These are phyloP conservation scores for Apiotrichum porosum DNA, from an alignment of 1,284 basidiomycete genomes.

Conservation along the genomic window DNA sequence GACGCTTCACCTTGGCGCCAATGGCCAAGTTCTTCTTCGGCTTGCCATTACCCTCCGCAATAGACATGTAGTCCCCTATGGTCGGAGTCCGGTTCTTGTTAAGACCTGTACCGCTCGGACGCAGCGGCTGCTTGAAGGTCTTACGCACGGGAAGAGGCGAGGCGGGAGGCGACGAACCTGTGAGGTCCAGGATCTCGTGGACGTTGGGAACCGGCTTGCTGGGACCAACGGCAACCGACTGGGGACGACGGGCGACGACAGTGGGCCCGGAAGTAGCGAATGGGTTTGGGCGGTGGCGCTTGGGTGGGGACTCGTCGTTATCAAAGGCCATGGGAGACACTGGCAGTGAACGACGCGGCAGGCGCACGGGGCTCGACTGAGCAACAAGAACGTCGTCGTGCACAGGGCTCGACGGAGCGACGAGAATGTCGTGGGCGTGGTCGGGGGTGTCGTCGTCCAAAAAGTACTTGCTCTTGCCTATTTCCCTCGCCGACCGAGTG, in stretches of 20 bases:
- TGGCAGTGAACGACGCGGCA: no score
- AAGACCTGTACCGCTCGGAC: neutral
- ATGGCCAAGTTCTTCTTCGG: constrained; percentile 24
- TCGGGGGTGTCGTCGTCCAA: no score
- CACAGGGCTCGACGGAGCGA: neutral
- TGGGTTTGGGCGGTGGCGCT: no score
- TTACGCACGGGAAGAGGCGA: neutral
- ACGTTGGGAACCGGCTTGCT: neutral
- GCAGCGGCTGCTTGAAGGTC: neutral
- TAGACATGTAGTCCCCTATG: constrained; percentile 3
- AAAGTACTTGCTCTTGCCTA: constrained; percentile 18
- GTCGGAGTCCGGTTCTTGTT: neutral
- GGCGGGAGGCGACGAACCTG: neutral
- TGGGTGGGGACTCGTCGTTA: neutral
- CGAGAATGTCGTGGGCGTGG: neutral
- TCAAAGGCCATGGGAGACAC: no score
- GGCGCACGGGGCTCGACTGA: no score
- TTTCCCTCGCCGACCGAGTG: neutral
- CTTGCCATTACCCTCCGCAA: constrained; percentile 30
- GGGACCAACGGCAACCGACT: neutral
- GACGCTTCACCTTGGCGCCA: constrained; percentile 24
- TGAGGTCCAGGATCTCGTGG: constrained; percentile 1
- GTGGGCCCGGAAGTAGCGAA: neutral
- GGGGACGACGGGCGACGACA: neutral
- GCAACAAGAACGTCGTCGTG: neutral